Percentiles rank a stretch among this genome's conserved stretches.
Evolutionary conservation across 345 rosid species (phyloP).

Genomic region (Aquilaria sinensis): DNA sequence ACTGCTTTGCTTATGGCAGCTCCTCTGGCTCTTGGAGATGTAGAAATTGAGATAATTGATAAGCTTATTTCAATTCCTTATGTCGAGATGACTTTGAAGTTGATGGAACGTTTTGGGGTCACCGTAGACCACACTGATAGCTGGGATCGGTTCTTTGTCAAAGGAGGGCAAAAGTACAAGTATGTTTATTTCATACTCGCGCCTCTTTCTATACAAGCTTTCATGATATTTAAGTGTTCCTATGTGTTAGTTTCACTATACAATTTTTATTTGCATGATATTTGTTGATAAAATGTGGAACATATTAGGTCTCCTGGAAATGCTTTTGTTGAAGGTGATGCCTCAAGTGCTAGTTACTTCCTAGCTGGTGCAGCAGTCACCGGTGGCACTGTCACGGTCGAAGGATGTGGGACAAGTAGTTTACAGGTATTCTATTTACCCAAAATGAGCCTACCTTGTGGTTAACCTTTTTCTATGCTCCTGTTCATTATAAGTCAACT

Average conservation of each 20-base stretch:
- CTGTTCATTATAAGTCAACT: too few species aligned
- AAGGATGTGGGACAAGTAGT: constrained; percentile 95
- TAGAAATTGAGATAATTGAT: constrained; percentile 87
- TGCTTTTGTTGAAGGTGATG: constrained; percentile 96
- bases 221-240: too few species aligned
- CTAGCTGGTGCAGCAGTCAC: constrained; percentile 96
- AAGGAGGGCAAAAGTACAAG: constrained; percentile 91
- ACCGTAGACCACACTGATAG: constrained; percentile 56
- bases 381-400: constrained; percentile 89
- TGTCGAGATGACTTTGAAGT: constrained; percentile 94
- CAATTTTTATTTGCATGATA: neutral
- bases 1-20: constrained; percentile 97
- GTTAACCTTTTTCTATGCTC: too few species aligned
- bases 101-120: constrained; percentile 92
- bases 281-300: constrained; percentile 8
- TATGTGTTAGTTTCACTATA: neutral
- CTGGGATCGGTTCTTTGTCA: constrained; percentile 85
- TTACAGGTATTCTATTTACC: constrained; percentile 52
- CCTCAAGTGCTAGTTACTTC: constrained; percentile 99
- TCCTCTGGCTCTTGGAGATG: constrained; percentile 88
- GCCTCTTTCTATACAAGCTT: too few species aligned
- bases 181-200: constrained; percentile 20
- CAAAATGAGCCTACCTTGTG: neutral
- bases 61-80: constrained; percentile 89
- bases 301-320: constrained; percentile 78